Evolutionary conservation across 176 grass and related monocot genomes (phyloP).

Genomic region (Neostapfia colusana): DNA sequence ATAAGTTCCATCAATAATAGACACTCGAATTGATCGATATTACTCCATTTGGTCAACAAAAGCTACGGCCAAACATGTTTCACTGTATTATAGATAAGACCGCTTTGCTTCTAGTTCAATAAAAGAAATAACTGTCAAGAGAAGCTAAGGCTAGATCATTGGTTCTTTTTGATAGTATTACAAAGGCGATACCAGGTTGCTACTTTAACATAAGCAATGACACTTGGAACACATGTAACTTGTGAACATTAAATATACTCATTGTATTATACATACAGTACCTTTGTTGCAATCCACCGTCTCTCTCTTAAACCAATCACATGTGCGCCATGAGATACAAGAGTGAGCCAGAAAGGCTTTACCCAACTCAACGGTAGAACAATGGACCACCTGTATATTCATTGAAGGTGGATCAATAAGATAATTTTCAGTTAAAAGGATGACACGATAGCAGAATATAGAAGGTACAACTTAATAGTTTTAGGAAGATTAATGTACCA

Average conservation of each 20-base stretch:
- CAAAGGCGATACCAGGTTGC: not conserved
- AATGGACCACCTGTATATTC: constrained; percentile 69
- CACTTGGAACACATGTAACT: constrained; percentile 8
- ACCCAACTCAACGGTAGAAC: constrained; percentile 86
- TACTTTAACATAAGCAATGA: constrained; percentile 30
- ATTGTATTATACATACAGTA: constrained; percentile 43
- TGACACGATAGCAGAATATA: constrained; percentile 14
- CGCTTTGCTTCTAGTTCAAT: not conserved
- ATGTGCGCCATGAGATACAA: constrained; percentile 63
- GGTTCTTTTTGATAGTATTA: not conserved
- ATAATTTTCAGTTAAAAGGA: constrained; percentile 23
- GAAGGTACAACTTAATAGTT: not conserved
- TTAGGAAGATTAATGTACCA: constrained; percentile 18
- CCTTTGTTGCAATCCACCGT: constrained; percentile 81
- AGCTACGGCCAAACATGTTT: not conserved
- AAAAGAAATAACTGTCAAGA: not conserved
- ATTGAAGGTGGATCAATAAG: constrained; percentile 28
- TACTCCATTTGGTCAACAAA: constrained; percentile 4
- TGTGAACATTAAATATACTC: not conserved
- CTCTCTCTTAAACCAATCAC: constrained; percentile 84
- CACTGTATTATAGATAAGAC: not conserved
- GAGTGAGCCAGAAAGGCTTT: constrained; percentile 77
- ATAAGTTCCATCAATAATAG: not conserved
- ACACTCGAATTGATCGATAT: not conserved
- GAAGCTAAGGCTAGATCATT: not conserved